Conservation (phyloP, 2,329 filamentous ascomycete species). For the Blastomyces parvus region DNA sequence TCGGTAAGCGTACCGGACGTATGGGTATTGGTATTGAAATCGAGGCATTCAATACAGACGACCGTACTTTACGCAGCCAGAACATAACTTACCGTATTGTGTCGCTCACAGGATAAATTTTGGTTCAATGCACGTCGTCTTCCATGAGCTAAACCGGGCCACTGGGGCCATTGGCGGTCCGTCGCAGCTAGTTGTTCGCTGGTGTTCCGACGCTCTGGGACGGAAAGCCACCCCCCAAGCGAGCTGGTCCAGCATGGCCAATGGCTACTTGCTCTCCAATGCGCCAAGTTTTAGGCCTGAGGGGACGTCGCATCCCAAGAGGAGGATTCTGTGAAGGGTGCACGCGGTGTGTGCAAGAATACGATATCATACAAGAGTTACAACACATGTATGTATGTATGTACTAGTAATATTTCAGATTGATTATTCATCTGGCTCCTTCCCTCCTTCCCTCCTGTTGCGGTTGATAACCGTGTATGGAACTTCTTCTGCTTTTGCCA, state of each 20-base stretch:
- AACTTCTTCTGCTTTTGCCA: background rate
- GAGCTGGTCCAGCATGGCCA: constrained; percentile 14
- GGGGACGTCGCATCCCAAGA: background rate
- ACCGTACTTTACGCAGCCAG: background rate
- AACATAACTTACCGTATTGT: background rate
- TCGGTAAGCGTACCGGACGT: background rate
- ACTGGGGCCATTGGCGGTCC: constrained; percentile 7
- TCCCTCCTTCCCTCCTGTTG: background rate
- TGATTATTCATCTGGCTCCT: background rate
- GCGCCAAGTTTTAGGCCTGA: background rate
- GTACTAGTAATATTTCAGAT: background rate
- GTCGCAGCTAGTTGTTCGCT: background rate
- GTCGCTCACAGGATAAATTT: background rate
- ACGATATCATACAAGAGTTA: background rate
- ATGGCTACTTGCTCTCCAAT: constrained; percentile 18
- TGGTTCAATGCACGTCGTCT: constrained; percentile 1
- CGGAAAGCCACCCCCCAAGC: constrained; percentile 2
- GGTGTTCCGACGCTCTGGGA: constrained; percentile 6
- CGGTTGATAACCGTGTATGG: background rate
- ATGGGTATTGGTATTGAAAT: background rate
- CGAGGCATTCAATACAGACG: background rate
- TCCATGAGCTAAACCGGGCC: constrained; percentile 7
- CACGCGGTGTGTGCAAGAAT: background rate
- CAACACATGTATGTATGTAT: background rate
- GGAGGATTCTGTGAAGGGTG: background rate